Conservation (phyloP, 2,329 filamentous ascomycete genomes). For the Pseudogymnoascus sp. region DNA sequence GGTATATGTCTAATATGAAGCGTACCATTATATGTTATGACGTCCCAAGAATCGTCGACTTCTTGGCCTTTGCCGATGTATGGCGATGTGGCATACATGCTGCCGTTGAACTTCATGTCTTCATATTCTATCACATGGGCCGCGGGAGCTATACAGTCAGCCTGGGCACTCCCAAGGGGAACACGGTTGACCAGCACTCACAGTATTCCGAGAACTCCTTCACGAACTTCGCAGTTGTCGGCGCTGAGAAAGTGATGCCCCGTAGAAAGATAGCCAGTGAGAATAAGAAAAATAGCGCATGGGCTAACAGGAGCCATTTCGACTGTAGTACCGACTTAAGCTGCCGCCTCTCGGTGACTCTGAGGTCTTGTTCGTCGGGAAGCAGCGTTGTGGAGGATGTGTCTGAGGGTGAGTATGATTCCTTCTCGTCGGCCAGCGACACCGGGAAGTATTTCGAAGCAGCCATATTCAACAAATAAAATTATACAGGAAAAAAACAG, state of each 20-base stretch:
- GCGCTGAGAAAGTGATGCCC: background rate
- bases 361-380: background rate
- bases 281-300: constrained; percentile 13
- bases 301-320: constrained; percentile 15
- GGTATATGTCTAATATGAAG: background rate
- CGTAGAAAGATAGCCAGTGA: background rate
- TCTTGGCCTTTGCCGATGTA: constrained; percentile 50
- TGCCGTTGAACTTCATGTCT: constrained; percentile 41
- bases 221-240: constrained; percentile 25
- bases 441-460: background rate
- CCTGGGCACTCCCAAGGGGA: constrained; percentile 7
- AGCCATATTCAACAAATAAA: background rate
- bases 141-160: constrained; percentile 37
- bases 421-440: constrained; percentile 6
- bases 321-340: constrained; percentile 9
- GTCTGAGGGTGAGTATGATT: background rate
- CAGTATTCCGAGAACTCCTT: constrained; percentile 40
- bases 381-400: background rate
- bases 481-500: background rate
- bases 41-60: constrained; percentile 51
- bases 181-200: constrained; percentile 26
- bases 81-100: constrained; percentile 35
- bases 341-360: background rate
- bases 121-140: constrained; percentile 42
- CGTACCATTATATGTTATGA: constrained; percentile 41